Evolutionary conservation across 164 flowering plant species (phyloP), one percentile per base, ranked within the genome.

Genomic region (Liquidambar formosana): DNA sequence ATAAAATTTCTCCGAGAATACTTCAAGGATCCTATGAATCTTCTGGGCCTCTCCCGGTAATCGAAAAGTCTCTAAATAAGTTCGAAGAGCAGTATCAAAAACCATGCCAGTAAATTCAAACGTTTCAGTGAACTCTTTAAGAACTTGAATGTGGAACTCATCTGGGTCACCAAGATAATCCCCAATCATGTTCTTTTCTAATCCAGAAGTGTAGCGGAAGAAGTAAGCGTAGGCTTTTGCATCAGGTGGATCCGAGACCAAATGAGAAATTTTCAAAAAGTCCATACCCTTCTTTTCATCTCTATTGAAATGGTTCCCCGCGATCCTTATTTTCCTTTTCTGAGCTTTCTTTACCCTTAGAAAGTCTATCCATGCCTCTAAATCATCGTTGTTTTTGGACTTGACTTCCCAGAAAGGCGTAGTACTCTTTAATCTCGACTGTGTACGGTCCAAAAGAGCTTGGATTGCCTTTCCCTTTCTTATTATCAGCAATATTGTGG

Each of bases 11-110:
- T 93, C 97, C 0, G 99, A 88, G 73, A 96, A 96, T 8, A 91
- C 92, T 72, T 96, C 98, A 4, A 96, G 79, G 22, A 96, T 77
- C 56, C 99, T 85, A 23, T 88, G 86, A 33, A 96, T 93, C 84
- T 96, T 96, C 64, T 96, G 99, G 4, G 99, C 80, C 68, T 96
- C 99, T 61, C 99, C 99, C 0, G 99, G 99, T 65, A 96, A 71
- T 18, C 98, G 67, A 62, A 96, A 96, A 5, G 93, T 80, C 64
- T 92, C 97, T 0, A 96, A 82, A 78, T 74, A 96, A 46, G 87
- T 88, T 23, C 98, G 65, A 6, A 96, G 83, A 45, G 98, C 97
- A 11, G 79, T 79, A 71, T 96, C 98, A 11, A 96, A 91, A 64
- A 71, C 72, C 91, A 96, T 81, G 5, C 98, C 97, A 0, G 86